Base-by-base conservation (phyloP, 2,329 filamentous ascomycete genomes). In the Ophiostoma perfectum region DNA sequence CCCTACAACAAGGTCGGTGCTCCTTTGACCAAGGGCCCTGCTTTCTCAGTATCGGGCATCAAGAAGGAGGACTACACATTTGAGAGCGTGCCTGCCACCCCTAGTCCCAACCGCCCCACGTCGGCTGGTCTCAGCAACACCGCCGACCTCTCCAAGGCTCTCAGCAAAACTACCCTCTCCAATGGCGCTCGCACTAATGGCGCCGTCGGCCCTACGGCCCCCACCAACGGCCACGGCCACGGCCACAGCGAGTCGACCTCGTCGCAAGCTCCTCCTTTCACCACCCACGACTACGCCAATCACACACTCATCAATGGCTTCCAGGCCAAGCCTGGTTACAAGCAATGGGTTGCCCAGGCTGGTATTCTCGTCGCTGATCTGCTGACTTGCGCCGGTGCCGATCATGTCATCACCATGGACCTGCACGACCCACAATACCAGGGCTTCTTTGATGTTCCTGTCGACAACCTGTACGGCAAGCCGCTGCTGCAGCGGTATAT, bases 341-440 rank as follows among this genome's bases (percentile, higher is more conserved):
- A 95, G 81, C 92, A 97, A 81, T 99, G 95, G 95, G 94, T 99
- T 72, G 95, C 95, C 36, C 95, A 98, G 80, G 93, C 95, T 58
- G 95, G 95, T 70, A 98, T 93, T 42, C 85, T 99, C 69, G 90
- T 99, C 65, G 95, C 95, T 66, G 93, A 98, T 77, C 86, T 99
- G 62, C 83, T 99, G 72, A 97, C 93, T 55, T 97, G 93, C 79
- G 94, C 95, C 72, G 95, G 95, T 72, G 93, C 95, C 63, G 94
- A 99, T 78, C 95, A 98, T 79, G 90, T 96, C 77, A 97, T 98
- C 77, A 97, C 94, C 44, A 96, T 99, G 91, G 95, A 99, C 76
- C 85, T 78, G 66, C 92, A 95, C 77, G 94, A 97, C 78, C 91
- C 92, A 58, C 93, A 99, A 79, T 98, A 98, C 76, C 95, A 99